These are phyloP conservation scores for Pichia sp. DNA, from an alignment of 1,139 yeast species.

Conservation along the genomic window DNA sequence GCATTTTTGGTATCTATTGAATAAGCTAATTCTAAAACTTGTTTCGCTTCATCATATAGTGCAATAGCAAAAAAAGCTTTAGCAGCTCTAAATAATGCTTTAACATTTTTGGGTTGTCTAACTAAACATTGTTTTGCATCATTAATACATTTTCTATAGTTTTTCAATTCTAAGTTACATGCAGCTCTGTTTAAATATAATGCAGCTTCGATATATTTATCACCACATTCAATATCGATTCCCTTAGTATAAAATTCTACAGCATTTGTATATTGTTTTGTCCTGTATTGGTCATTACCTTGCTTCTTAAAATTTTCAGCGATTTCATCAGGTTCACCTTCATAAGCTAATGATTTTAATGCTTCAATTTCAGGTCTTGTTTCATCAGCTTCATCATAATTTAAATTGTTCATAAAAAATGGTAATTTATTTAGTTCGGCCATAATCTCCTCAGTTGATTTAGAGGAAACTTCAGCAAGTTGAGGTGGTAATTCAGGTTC, in stretches of 20 bases:
- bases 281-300: slow-evolving; percentile 81
- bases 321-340: slow-evolving; percentile 90
- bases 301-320: slow-evolving; percentile 88
- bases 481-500: slow-evolving; percentile 85
- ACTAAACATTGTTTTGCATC: slow-evolving; percentile 74
- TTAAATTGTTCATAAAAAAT: slow-evolving; percentile 87
- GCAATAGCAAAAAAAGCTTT: slow-evolving; percentile 70
- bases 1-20: slow-evolving; percentile 51
- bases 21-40: slow-evolving; percentile 60
- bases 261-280: slow-evolving; percentile 69
- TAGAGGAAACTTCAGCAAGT: slow-evolving; percentile 56
- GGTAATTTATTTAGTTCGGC: slow-evolving; percentile 80
- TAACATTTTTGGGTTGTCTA: slow-evolving; percentile 62
- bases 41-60: slow-evolving; percentile 65
- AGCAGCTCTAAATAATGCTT: slow-evolving; percentile 83
- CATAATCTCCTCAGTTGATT: slow-evolving; percentile 71
- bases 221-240: slow-evolving; percentile 60
- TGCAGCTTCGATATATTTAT: slow-evolving; percentile 49
- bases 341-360: slow-evolving; percentile 83
- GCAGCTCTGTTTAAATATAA: slow-evolving; percentile 83
- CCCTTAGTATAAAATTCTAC: slow-evolving; percentile 76
- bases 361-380: slow-evolving; percentile 79
- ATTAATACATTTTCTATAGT: slow-evolving; percentile 78
- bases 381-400: slow-evolving; percentile 71
- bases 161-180: slow-evolving; percentile 77